Conservation (phyloP, 805 yeast species). For the Candida quercuum region DNA sequence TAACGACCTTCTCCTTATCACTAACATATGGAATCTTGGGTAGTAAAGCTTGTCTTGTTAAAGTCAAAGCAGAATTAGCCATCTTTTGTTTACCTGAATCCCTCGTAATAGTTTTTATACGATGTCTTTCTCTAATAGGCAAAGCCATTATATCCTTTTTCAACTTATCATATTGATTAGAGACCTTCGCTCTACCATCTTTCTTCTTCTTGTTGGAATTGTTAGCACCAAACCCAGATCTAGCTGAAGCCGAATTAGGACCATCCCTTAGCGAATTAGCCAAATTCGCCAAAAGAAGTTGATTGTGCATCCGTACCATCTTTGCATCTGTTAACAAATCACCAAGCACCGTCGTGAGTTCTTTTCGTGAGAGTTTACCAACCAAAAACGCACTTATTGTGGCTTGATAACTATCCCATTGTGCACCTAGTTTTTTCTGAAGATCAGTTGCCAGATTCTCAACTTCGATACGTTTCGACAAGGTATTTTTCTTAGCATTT, state of each 20-base stretch:
- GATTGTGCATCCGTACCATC: constrained; percentile 66
- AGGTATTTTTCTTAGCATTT: background rate
- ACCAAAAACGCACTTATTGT: constrained; percentile 69
- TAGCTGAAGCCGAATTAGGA: constrained; percentile 44
- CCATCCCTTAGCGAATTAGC: constrained; percentile 80
- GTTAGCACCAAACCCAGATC: constrained; percentile 45
- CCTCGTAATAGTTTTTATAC: constrained; percentile 77
- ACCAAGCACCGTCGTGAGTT: constrained; percentile 54
- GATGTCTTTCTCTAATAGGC: constrained; percentile 76
- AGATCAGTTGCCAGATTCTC: constrained; percentile 66
- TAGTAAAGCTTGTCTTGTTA: constrained; percentile 50
- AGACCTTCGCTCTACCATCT: constrained; percentile 41
- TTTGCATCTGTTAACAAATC: constrained; percentile 38
- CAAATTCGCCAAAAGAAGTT: constrained; percentile 70
- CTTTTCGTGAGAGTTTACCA: constrained; percentile 75
- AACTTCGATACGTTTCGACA: constrained; percentile 46
- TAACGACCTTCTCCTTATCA: constrained; percentile 23
- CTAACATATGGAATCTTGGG: constrained; percentile 79
- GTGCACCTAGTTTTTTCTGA: constrained; percentile 62
- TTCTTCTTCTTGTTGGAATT: constrained; percentile 43
- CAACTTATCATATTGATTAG: constrained; percentile 74
- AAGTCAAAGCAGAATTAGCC: constrained; percentile 61
- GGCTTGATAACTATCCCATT: constrained; percentile 84
- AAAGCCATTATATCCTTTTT: constrained; percentile 83
- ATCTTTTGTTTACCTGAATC: constrained; percentile 78